phyloP scores from a whole-genome alignment of 202 grass and related monocot genomes.

The Schoenoplectus tabernaemontani region DNA sequence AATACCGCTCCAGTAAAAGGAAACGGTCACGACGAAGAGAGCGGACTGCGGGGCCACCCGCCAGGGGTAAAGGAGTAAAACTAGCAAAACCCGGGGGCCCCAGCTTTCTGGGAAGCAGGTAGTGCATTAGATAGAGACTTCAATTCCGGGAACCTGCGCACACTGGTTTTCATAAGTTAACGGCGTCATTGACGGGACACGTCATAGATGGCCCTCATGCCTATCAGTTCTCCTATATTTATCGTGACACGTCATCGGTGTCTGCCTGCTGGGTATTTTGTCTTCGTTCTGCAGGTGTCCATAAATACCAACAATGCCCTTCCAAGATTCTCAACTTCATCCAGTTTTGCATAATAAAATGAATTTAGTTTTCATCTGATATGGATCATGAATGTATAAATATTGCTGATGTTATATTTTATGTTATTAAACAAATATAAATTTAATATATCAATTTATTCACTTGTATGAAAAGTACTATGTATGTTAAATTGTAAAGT shows the following conservation, averaged over 20 bases:
- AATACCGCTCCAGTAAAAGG: background rate
- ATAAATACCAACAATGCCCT: background rate
- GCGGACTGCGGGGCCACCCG: background rate
- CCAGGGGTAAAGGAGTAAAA: constrained; percentile 7
- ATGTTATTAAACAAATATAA: background rate
- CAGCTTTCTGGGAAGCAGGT: background rate
- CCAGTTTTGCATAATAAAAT: no score
- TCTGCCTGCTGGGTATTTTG: background rate
- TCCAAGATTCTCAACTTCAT: no score
- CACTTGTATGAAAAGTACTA: background rate
- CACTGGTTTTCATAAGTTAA: background rate
- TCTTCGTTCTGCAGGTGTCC: background rate
- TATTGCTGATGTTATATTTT: background rate
- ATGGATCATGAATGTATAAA: no score
- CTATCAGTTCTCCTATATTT: background rate
- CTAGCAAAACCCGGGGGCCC: background rate
- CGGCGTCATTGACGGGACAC: background rate
- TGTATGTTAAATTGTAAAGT: background rate
- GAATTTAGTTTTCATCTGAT: no score
- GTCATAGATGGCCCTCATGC: background rate
- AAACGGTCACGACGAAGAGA: constrained; percentile 1
- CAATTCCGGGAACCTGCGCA: background rate
- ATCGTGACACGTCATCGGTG: constrained; percentile 8
- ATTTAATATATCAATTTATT: background rate
- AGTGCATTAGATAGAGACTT: background rate